Conservation (phyloP, 2,329 filamentous ascomycete species). For the Colletotrichum endophyticum region DNA sequence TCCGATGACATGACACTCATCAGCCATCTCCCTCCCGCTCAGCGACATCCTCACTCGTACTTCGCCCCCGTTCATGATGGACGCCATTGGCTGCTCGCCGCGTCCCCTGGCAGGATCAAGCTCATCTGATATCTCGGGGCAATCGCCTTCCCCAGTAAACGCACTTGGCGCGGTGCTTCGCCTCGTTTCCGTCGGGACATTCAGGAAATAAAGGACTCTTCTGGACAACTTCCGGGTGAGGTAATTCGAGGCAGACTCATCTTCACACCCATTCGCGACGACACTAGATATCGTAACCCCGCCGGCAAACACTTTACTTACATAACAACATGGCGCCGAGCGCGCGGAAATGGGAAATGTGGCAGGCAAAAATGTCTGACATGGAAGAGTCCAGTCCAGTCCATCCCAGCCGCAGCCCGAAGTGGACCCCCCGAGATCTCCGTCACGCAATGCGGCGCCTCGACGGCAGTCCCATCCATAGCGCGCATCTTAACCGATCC, state of each 20-base stretch:
- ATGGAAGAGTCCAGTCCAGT: neutral
- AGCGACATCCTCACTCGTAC: neutral
- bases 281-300: neutral
- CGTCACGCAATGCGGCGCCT: neutral
- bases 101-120: neutral
- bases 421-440: neutral
- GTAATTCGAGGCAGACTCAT: neutral
- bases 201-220: neutral
- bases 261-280: neutral
- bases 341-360: neutral
- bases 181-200: neutral
- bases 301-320: neutral
- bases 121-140: slow-evolving; percentile 4
- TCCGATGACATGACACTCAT: neutral
- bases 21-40: neutral
- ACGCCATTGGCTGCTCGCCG: neutral
- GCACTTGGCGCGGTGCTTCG: neutral
- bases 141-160: neutral
- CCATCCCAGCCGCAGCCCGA: neutral
- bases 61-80: neutral
- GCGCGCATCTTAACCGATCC: neutral
- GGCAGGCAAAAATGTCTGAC: neutral
- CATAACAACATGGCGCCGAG: neutral
- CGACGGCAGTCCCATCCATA: neutral
- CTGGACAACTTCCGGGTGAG: neutral